Conservation (phyloP, 805 yeast genomes). For the Barnettozyma wickerhamii region DNA sequence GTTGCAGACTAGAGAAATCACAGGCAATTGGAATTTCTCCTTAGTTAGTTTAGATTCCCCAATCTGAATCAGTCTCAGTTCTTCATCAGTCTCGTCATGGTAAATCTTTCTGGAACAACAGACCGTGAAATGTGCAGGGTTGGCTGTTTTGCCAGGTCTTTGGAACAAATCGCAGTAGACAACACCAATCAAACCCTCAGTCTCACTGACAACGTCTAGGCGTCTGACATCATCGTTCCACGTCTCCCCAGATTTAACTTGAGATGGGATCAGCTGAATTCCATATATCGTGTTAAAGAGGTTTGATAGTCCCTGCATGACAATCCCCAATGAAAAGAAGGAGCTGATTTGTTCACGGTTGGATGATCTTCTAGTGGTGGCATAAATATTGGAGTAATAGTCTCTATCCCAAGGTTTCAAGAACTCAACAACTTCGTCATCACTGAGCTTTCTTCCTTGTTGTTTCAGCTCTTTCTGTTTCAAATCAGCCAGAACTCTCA, state of each 20-base stretch:
- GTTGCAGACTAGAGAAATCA: constrained; percentile 84
- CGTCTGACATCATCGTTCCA: constrained; percentile 88
- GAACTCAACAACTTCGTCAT: constrained; percentile 37
- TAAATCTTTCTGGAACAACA: constrained; percentile 86
- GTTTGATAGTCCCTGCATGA: constrained; percentile 75
- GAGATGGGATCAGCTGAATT: constrained; percentile 64
- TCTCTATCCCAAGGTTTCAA: constrained; percentile 94
- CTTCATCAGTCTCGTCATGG: constrained; percentile 42
- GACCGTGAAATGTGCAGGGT: constrained; percentile 94
- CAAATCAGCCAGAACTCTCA: constrained; percentile 41
- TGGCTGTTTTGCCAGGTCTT: constrained; percentile 66
- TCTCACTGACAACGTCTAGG: constrained; percentile 66
- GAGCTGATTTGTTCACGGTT: constrained; percentile 49
- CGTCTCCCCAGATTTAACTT: constrained; percentile 65
- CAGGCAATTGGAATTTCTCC: constrained; percentile 73
- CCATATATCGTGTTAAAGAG: constrained; percentile 73
- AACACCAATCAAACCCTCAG: constrained; percentile 64
- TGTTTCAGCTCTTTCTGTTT: constrained; percentile 29
- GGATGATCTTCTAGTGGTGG: constrained; percentile 30
- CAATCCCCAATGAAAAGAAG: constrained; percentile 81
- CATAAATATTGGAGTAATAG: constrained; percentile 40
- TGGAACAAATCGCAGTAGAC: constrained; percentile 87
- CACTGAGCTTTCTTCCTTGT: constrained; percentile 22
- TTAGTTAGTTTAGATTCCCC: constrained; percentile 33
- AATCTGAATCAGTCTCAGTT: constrained; percentile 31